Conservation (phyloP, 257 asterid species). For the Nicotiana attenuata region DNA sequence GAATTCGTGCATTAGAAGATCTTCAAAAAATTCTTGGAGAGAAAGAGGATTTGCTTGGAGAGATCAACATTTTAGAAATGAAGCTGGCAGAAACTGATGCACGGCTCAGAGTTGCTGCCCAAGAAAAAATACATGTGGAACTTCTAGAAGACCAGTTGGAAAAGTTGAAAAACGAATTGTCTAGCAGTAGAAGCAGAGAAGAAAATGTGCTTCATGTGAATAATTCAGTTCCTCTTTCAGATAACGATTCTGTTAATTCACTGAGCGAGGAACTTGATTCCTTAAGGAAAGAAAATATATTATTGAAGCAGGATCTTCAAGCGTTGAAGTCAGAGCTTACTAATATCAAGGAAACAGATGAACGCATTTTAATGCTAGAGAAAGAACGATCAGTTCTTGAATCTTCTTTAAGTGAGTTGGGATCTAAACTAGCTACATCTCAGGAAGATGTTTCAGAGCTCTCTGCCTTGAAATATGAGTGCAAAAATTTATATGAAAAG, state of each 20-base stretch:
- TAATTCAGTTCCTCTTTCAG: slow-evolving; percentile 29
- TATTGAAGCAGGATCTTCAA: slow-evolving; percentile 64
- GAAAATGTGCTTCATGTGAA: slow-evolving; percentile 27
- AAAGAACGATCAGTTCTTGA: slow-evolving; percentile 56
- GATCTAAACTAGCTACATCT: slow-evolving; percentile 63
- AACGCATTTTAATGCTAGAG: slow-evolving; percentile 58
- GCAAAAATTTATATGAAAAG: slow-evolving; percentile 59
- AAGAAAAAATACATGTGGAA: slow-evolving; percentile 67
- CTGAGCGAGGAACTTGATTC: slow-evolving; percentile 52
- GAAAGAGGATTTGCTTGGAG: slow-evolving; percentile 78
- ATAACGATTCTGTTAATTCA: slow-evolving; percentile 25
- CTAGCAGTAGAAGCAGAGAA: slow-evolving; percentile 37
- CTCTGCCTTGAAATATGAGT: slow-evolving; percentile 56
- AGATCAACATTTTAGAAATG: slow-evolving; percentile 65
- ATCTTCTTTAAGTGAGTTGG: slow-evolving; percentile 63
- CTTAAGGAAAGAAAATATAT: slow-evolving; percentile 59
- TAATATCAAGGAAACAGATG: slow-evolving; percentile 55
- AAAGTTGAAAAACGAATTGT: slow-evolving; percentile 52
- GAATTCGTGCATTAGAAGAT: slow-evolving; percentile 65
- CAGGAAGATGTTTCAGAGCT: slow-evolving; percentile 59
- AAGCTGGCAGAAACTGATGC: slow-evolving; percentile 89
- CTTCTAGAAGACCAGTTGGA: slow-evolving; percentile 71
- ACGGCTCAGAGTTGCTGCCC: slow-evolving; percentile 71
- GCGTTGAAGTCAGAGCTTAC: slow-evolving; percentile 51
- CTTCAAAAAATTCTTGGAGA: slow-evolving; percentile 58